Conservation (phyloP, 768 basidiomycete species). For the Pulveroboletus sp. region DNA sequence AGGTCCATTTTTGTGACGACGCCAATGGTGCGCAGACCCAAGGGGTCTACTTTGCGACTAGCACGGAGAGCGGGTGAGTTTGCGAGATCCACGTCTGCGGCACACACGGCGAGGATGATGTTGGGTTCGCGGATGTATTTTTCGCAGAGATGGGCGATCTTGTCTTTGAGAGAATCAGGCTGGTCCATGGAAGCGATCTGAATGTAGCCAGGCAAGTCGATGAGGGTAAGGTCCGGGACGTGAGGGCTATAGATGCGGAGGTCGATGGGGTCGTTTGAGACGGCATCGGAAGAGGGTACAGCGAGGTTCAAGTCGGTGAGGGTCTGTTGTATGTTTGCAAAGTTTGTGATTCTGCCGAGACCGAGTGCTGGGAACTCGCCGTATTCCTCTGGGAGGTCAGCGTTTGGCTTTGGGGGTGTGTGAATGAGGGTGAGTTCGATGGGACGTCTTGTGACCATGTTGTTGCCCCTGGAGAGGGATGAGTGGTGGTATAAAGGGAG, state of each 20-base stretch:
- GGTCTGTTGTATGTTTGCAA: constrained; percentile 87
- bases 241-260: constrained; percentile 94
- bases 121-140: constrained; percentile 99
- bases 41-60: constrained; percentile 89
- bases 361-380: constrained; percentile 93
- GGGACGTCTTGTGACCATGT: constrained; percentile 98
- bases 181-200: constrained; percentile 95
- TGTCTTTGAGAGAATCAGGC: constrained; percentile 90
- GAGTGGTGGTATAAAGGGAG: background rate
- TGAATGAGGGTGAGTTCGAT: constrained; percentile 98
- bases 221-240: constrained; percentile 95
- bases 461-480: constrained; percentile 71
- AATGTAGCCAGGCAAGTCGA: constrained; percentile 96
- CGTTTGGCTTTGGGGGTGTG: constrained; percentile 59
- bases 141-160: constrained; percentile 86
- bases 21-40: constrained; percentile 94
- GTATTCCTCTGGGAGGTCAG: constrained; percentile 67
- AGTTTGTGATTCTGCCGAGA: constrained; percentile 86
- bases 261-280: constrained; percentile 94
- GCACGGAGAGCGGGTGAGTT: constrained; percentile 96
- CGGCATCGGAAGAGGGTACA: constrained; percentile 84
- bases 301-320: constrained; percentile 94
- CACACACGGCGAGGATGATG: constrained; percentile 97
- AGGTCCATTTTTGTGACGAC: constrained; percentile 99
- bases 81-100: constrained; percentile 97